Conservation (phyloP, 2,329 filamentous ascomycete genomes). For the Pseudovirgaria hyperparasitica region DNA sequence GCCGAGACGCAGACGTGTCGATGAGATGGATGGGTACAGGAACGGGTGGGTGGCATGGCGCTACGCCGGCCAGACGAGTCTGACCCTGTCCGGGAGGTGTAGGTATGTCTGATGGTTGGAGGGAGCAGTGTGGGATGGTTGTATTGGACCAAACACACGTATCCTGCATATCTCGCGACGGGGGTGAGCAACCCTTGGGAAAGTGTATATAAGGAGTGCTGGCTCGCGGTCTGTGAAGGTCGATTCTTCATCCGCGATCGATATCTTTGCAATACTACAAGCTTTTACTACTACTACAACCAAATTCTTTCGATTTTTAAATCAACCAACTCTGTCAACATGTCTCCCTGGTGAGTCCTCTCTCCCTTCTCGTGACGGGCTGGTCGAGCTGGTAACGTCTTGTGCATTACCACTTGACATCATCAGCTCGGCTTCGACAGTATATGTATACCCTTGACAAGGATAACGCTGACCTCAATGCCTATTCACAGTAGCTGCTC, state of each 20-base stretch:
- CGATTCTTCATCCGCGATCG: conserved; percentile 3
- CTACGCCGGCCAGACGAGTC: too few species aligned
- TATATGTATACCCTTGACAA: background rate
- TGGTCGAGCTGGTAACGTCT: background rate
- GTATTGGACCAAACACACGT: too few species aligned
- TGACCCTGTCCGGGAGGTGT: too few species aligned
- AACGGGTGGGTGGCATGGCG: too few species aligned
- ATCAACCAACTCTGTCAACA: conserved; percentile 4
- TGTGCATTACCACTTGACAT: background rate
- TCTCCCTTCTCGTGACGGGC: background rate
- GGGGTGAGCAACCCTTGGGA: conserved; percentile 1
- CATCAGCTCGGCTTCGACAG: background rate
- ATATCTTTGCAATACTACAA: background rate
- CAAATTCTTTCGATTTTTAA: conserved; percentile 1
- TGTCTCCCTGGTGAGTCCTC: conserved; percentile 9
- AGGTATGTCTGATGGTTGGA: too few species aligned
- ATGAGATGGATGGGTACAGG: too few species aligned
- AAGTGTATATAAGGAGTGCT: conserved; percentile 5
- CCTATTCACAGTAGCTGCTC: conserved; percentile 10
- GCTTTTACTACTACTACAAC: conserved; percentile 1
- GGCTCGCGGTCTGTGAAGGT: background rate
- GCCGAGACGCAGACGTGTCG: too few species aligned
- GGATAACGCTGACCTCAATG: conserved; percentile 3
- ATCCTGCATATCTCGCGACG: too few species aligned
- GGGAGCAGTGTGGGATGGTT: too few species aligned